These are phyloP conservation scores for Tinospora cordifolia DNA, from an alignment of 164 flowering plant species.

Conservation along the genomic window DNA sequence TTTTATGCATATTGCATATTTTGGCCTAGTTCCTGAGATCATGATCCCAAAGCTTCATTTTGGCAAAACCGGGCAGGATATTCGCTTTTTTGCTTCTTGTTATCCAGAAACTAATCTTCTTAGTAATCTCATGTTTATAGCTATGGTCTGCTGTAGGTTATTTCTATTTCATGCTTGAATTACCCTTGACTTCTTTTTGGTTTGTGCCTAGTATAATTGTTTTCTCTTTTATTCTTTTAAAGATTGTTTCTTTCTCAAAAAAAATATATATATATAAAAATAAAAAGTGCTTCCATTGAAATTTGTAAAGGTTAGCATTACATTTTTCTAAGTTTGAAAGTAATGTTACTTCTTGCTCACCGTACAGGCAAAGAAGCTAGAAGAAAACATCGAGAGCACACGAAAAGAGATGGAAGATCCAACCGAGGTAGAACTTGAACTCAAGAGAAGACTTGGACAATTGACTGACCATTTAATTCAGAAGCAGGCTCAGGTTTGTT, in stretches of 20 bases:
- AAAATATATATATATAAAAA: too few relatives aligned
- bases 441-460: constrained; percentile 78
- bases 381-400: constrained; percentile 52
- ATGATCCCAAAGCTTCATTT: too few relatives aligned
- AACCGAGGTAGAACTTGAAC: constrained; percentile 84
- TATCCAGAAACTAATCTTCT: too few relatives aligned
- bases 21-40: too few relatives aligned
- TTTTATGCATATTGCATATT: too few relatives aligned
- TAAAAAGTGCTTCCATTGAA: neutral
- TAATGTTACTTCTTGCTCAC: constrained; percentile 4
- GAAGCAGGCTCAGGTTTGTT: constrained; percentile 85
- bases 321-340: constrained; percentile 2
- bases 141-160: too few relatives aligned
- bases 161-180: neutral
- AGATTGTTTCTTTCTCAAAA: too few relatives aligned
- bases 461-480: constrained; percentile 91
- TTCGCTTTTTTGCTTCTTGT: too few relatives aligned
- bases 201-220: neutral
- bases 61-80: too few relatives aligned
- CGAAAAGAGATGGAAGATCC: constrained; percentile 66
- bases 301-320: neutral
- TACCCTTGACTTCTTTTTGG: neutral
- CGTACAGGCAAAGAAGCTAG: constrained; percentile 62
- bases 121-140: too few relatives aligned
- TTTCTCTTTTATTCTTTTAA: too few relatives aligned